Evolutionary conservation across 345 rosid species (phyloP), one percentile per base, ranked within the genome.

Genomic region (thale cress (Arabidopsis thaliana)): DNA sequence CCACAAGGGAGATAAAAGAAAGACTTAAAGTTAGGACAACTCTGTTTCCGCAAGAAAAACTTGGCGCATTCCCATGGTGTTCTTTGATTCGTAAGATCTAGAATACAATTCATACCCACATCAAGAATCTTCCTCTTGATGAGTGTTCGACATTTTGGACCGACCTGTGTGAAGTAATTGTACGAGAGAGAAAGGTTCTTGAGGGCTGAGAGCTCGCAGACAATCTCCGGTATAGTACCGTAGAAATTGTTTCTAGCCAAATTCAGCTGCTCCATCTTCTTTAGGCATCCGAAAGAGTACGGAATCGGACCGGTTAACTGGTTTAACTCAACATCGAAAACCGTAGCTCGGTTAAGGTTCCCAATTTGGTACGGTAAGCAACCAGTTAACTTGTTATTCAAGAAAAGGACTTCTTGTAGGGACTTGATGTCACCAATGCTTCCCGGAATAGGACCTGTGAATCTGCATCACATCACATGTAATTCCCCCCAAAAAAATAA

Each of bases 311-410:
- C 98, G 1, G 91, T 91, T 65, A 93, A 61, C 71, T 41, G 75
- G 69, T 93, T 93, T 48, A 56, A 71, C 7, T 90, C 89, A 1
- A 64, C 79, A 65, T 91, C 96, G 2, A 93, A 74, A 68, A 93
- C 88, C 4, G 70, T 75, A 6, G 89, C 86, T 71, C 56, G 86
- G 57, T 64, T 79, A 56, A 93, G 79, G 49, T 80, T 75, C 20
- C 96, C 93, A 11, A 93, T 76, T 82, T 89, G 91, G 62, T 87
- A 91, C 0, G 98, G 94, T 36, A 93, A 69, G 69, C 94, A 91
- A 11, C 94, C 97, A 7, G 87, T 85, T 20, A 93, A 67, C 78
- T 48, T 81, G 82, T 88, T 89, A 72, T 88, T 89, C 40, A 91
- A 69, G 70, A 93, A 83, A 34, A 93, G 70, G 10, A 89, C 85